Evolutionary conservation across 2,329 filamentous ascomycete genomes (phyloP), one percentile per base, ranked within the genome.

Genomic region (Arthrinium puccinioides): DNA sequence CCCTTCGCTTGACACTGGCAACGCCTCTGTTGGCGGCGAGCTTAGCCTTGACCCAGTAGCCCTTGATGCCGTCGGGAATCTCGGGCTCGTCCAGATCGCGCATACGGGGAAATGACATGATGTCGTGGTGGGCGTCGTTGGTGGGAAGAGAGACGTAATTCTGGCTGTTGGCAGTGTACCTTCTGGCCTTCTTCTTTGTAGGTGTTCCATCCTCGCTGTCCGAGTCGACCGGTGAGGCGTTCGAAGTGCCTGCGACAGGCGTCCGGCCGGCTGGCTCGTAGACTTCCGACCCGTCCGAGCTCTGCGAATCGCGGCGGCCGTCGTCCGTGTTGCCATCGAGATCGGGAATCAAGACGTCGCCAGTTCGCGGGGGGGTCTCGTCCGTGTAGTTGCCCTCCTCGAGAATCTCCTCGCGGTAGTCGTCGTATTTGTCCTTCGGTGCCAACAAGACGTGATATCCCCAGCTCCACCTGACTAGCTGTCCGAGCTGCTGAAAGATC

Each of bases 381-480:
- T 75, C 74, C 37, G 62, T 66, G 52, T 79, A 81, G 42, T 77
- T 68, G 13, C 82, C 76, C 63, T 74, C 71, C 49, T 78, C 75
- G 14, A 63, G 54, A 11, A 66, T 59, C 40, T 75, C 64, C 23
- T 70, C 52, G 34, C 75, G 69, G 41, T 84, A 81, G 37, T 84
- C 78, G 10, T 73, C 67, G 52, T 86, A 87, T 44, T 75, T 76
- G 33, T 82, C 79, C 47, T 87, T 84, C 14, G 90, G 87, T 14
- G 89, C 89, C n/a, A 98, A 70, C 14, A 98, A 70, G 25, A 97
- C 82, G 52, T 95, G 88, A 60, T 95, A 97, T 9, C 92, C 92
- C 92, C 92, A 98, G 45, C 87, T 96, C 92, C 92, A 98, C 41
- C 92, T 79, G 15, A 98, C 82, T 19, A 97, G 69, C 62, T 98